Base-by-base conservation (phyloP, 2,329 filamentous ascomycete genomes). In the Nannizzia gypsea region DNA sequence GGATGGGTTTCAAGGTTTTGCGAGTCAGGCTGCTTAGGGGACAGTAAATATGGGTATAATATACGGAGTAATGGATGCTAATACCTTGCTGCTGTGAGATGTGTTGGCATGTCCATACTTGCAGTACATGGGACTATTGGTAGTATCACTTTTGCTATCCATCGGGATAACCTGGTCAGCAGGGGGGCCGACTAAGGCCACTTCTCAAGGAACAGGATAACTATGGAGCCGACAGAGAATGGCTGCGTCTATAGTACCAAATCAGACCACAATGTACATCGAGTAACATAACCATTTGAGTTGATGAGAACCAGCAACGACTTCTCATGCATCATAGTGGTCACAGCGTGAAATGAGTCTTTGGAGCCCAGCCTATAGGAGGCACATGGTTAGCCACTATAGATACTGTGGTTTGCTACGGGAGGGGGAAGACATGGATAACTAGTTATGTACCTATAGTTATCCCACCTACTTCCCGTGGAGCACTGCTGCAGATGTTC, bases 291-390 rank as follows among this genome's bases (percentile, higher is more conserved):
- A 36, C 9, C 13, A 11, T 64, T 52, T 2, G 61, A n/a, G 38
- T 42, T 6, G 13, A 60, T 6, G 63, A 57, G 3, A 72, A 67
- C 75, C 80, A 83, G 40, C 73, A 1, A 83, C 72, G 2, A 75
- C 74, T 65, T 82, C 80, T 79, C 80, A 83, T 60, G 76, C 75
- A 67, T 84, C 81, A 36, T 83, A 75, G 4, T 36, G n/a, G 83
- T 78, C 0, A 81, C 81, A 0, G 80, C 79, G 0, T 81, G 81
- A 64, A 77, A 84, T 3, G 78, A 80, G 60, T 80, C 64, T 63
- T 84, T 81, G 0, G 82, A 81, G 0, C 81, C 81, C 2, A 83
- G 76, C 48, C 81, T 80, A 50, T 11, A 50, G 6, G 24, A 13
- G 38, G 26, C 22, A n/a, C 3, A 1, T 15, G 20, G 38, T 42